Percentiles rank a stretch among this genome's conserved stretches.
These are phyloP conservation scores for Thermothelomyces thermophilus DNA, from an alignment of 2,329 filamentous ascomycete species.

Conservation along the genomic window DNA sequence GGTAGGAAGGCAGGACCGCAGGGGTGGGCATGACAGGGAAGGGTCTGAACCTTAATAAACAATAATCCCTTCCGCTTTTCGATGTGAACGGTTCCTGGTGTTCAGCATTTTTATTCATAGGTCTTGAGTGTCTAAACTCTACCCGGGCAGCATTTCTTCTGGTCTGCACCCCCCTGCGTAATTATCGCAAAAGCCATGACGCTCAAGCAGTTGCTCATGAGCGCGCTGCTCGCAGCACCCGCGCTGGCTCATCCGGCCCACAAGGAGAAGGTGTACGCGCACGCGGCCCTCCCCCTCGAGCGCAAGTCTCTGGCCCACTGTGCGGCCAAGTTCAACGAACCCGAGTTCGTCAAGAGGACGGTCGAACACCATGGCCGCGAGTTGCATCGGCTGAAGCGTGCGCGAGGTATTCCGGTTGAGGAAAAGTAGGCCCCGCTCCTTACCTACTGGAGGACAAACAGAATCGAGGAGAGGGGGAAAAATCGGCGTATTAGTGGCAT, in stretches of 20 bases:
- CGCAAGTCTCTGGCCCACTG: conserved; percentile 29
- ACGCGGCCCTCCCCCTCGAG: conserved; percentile 23
- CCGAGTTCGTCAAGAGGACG: conserved; percentile 26
- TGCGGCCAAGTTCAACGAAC: conserved; percentile 21
- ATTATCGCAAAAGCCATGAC: conserved; percentile 23
- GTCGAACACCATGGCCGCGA: conserved; percentile 27
- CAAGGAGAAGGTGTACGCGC: conserved; percentile 23
- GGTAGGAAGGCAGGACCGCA: neutral
- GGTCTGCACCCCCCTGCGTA: too few species aligned
- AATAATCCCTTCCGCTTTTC: too few species aligned
- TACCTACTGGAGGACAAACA: too few species aligned
- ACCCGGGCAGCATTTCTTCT: too few species aligned
- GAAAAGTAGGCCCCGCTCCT: conserved; percentile 6
- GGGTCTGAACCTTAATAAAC: too few species aligned
- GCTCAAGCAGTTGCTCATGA: conserved; percentile 22
- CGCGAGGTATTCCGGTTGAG: conserved; percentile 21
- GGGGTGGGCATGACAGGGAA: neutral
- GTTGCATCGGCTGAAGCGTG: conserved; percentile 24
- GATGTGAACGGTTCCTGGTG: too few species aligned
- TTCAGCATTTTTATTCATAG: too few species aligned
- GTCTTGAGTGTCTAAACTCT: too few species aligned
- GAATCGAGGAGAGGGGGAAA: too few species aligned
- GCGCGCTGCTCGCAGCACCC: conserved; percentile 24
- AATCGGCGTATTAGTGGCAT: neutral
- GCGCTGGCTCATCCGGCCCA: conserved; percentile 26